Conservation (phyloP, 2,329 filamentous ascomycete genomes). For the Cercospora zeae-maydis region DNA sequence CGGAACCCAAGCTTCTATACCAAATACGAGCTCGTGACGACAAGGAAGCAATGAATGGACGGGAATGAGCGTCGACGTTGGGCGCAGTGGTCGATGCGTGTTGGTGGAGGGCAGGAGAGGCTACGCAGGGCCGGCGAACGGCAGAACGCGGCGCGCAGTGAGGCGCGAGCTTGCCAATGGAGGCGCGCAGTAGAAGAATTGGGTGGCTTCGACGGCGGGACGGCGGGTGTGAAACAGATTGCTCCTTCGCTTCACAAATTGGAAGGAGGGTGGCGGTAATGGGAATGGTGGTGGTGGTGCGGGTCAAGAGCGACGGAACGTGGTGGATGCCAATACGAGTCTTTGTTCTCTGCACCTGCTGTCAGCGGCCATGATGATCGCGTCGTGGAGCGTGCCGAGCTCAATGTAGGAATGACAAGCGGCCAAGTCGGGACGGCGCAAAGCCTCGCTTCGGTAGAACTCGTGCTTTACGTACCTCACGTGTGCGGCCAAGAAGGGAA, state of each 20-base stretch:
- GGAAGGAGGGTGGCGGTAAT: not conserved
- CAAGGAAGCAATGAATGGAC: not conserved
- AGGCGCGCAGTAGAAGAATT: not conserved
- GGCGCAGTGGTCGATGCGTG: not conserved
- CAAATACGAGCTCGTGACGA: not conserved
- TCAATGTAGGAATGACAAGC: slow-evolving; percentile 9
- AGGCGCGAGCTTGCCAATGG: not conserved
- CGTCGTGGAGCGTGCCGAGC: not conserved
- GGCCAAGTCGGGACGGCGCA: not conserved
- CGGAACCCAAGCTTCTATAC: not conserved
- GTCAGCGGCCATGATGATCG: not conserved
- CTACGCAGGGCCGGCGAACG: slow-evolving; percentile 9
- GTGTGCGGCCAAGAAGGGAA: not conserved
- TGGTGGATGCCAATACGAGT: not conserved
- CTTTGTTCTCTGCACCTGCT: not conserved
- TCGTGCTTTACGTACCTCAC: not conserved
- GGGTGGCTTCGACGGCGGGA: not conserved
- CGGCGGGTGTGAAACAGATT: not conserved
- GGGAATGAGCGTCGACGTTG: slow-evolving; percentile 1
- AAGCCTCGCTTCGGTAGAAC: not conserved
- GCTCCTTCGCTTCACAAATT: not conserved
- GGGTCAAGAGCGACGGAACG: not conserved
- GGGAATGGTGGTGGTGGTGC: not conserved
- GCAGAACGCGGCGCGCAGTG: slow-evolving; percentile 1
- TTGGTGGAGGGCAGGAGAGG: not conserved